Conservation (phyloP, 495 filamentous ascomycete genomes). For the Tuber melanosporum region DNA sequence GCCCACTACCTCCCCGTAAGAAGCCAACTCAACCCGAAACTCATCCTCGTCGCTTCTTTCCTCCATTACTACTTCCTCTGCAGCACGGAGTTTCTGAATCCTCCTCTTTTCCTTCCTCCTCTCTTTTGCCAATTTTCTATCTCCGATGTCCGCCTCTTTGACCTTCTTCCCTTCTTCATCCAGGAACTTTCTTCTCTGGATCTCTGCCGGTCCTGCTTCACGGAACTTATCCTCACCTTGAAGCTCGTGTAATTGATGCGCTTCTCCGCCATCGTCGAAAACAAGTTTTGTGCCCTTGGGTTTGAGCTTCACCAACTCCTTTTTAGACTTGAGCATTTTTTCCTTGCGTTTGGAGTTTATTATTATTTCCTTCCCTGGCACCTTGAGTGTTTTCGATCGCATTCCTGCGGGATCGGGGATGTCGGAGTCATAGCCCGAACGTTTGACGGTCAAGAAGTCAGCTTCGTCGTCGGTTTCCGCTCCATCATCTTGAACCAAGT, state of each 20-base stretch:
- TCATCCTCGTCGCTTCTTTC: conserved; percentile 45
- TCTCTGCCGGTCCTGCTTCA: conserved; percentile 62
- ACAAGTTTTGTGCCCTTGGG: conserved; percentile 74
- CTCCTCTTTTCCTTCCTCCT: conserved; percentile 81
- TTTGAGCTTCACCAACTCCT: conserved; percentile 82
- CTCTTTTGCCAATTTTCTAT: conserved; percentile 71
- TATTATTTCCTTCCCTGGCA: conserved; percentile 52
- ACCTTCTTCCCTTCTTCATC: conserved; percentile 65
- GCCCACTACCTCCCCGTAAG: conserved; percentile 43
- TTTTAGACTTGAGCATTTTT: conserved; percentile 88
- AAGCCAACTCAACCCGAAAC: conserved; percentile 38
- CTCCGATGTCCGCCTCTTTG: conserved; percentile 66
- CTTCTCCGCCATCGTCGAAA: conserved; percentile 84
- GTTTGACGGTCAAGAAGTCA: conserved; percentile 85
- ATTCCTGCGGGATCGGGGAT: conserved; percentile 46
- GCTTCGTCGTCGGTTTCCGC: conserved; percentile 53
- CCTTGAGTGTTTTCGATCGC: conserved; percentile 48
- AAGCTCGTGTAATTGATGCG: conserved; percentile 80
- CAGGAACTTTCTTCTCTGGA: conserved; percentile 69
- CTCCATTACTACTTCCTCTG: conserved; percentile 43
- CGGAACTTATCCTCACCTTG: conserved; percentile 74
- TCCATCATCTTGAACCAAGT: conserved; percentile 66
- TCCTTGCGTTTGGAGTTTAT: conserved; percentile 90
- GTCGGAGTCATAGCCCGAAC: conserved; percentile 47
- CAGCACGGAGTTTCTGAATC: conserved; percentile 57